These are phyloP conservation scores for Litsea cubeba DNA, from an alignment of 164 flowering plant genomes.

Conservation along the genomic window DNA sequence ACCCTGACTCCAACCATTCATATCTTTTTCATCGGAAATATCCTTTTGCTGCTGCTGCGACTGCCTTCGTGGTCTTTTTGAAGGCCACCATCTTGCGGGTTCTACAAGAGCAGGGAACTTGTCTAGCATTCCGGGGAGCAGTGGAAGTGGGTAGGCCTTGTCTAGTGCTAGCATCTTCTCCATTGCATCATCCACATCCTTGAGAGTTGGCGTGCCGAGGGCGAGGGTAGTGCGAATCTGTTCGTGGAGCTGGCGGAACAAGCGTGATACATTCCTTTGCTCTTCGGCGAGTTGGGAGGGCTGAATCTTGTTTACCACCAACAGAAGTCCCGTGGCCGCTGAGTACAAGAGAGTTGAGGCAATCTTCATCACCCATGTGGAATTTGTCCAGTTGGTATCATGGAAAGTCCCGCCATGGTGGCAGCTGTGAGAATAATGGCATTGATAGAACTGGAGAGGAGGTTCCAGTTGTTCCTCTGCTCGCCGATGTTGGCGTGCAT, in stretches of 20 bases:
- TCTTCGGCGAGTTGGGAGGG: slow-evolving; percentile 82
- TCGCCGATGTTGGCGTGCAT: slow-evolving; percentile 46
- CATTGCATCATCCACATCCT: slow-evolving; percentile 29
- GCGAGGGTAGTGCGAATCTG: slow-evolving; percentile 38
- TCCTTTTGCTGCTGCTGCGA: neutral
- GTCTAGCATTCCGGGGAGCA: slow-evolving; percentile 45
- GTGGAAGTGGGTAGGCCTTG: slow-evolving; percentile 50
- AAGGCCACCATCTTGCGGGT: slow-evolving; percentile 44
- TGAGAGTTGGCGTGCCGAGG: slow-evolving; percentile 16
- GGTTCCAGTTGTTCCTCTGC: slow-evolving; percentile 46
- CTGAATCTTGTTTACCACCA: slow-evolving; percentile 63
- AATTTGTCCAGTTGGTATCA: slow-evolving; percentile 41
- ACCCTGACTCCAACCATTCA: slow-evolving; percentile 40
- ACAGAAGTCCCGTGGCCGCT: slow-evolving; percentile 55
- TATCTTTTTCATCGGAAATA: no score
- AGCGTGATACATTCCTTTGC: slow-evolving; percentile 56
- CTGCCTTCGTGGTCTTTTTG: neutral
- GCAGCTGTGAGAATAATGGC: slow-evolving; percentile 41
- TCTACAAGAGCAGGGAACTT: slow-evolving; percentile 42
- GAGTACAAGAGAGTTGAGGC: slow-evolving; percentile 40
- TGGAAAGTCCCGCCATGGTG: slow-evolving; percentile 42
- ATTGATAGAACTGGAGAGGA: slow-evolving; percentile 39
- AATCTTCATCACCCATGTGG: slow-evolving; percentile 33
- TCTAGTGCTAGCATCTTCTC: slow-evolving; percentile 44
- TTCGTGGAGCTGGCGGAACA: slow-evolving; percentile 48